These are phyloP conservation scores for Mucor lusitanicus DNA, from an alignment of 371 early-diverging fungal genomes.

Conservation along the genomic window DNA sequence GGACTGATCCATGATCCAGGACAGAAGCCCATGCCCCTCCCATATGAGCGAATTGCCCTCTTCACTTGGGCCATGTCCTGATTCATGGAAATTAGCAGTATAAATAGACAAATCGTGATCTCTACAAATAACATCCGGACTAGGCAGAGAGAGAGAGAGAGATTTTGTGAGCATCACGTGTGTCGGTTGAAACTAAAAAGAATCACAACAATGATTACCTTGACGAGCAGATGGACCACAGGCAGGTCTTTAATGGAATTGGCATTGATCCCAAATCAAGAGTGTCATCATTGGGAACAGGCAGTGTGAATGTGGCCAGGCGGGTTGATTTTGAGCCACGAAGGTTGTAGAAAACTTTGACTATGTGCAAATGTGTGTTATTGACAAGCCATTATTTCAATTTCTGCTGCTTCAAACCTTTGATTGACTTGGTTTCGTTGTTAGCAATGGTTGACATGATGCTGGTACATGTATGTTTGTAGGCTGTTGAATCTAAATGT, in stretches of 20 bases:
- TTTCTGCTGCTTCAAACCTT: slow-evolving; percentile 2
- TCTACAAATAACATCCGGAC: slow-evolving; percentile 52
- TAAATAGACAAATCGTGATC: slow-evolving; percentile 50
- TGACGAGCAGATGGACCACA: slow-evolving; percentile 48
- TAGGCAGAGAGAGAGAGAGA: slow-evolving; percentile 18
- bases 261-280: slow-evolving; percentile 14
- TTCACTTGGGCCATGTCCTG: slow-evolving; percentile 16
- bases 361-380: background rate
- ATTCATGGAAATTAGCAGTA: slow-evolving; percentile 46
- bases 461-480: background rate
- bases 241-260: slow-evolving; percentile 35
- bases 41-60: slow-evolving; percentile 29
- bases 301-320: slow-evolving; percentile 25
- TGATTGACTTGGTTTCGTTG: slow-evolving; percentile 6
- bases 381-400: background rate
- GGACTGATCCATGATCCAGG: slow-evolving; percentile 39
- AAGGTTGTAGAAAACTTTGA: slow-evolving; percentile 17
- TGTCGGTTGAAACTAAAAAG: slow-evolving; percentile 14
- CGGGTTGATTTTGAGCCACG: slow-evolving; percentile 34
- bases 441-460: slow-evolving; percentile 4
- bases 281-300: slow-evolving; percentile 5
- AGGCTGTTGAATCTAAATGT: background rate
- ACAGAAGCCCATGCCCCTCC: slow-evolving; percentile 51
- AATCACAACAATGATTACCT: slow-evolving; percentile 29
- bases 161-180: slow-evolving; percentile 22